A percentile compares a stretch with the other conserved stretches of the same genome.
Evolutionary conservation across 1,284 basidiomycete genomes (phyloP).

Genomic region (Stygiomarasmius scandens): DNA sequence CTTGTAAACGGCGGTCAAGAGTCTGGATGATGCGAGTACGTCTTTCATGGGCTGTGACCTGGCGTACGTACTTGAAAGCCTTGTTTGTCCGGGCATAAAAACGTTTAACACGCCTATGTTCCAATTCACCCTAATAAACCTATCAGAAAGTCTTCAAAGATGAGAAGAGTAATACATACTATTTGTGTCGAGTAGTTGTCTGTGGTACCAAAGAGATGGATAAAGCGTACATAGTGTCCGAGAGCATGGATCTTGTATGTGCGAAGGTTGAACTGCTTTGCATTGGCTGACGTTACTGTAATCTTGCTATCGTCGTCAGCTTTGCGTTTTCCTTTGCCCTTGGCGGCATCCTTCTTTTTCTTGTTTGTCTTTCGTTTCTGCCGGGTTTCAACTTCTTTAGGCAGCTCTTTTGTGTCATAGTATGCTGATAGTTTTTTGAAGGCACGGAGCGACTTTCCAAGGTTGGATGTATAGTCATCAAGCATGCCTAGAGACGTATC

Average conservation of each 20-base stretch:
- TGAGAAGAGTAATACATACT: slow-evolving; percentile 18
- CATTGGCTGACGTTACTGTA: slow-evolving; percentile 8
- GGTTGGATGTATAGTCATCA: neutral
- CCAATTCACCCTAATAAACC: slow-evolving; percentile 29
- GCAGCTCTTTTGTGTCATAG: slow-evolving; percentile 32
- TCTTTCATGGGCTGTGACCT: slow-evolving; percentile 30
- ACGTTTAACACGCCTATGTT: slow-evolving; percentile 33
- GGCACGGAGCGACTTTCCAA: slow-evolving; percentile 13
- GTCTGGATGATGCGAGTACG: neutral
- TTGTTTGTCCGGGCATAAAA: slow-evolving; percentile 36
- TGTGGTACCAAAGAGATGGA: slow-evolving; percentile 13
- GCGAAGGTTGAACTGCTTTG: slow-evolving; percentile 25
- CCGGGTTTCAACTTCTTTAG: slow-evolving; percentile 20
- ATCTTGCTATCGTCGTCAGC: slow-evolving; percentile 14
- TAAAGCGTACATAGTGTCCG: slow-evolving; percentile 5
- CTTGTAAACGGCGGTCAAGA: neutral
- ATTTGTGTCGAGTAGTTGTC: slow-evolving; percentile 11
- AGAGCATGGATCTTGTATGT: slow-evolving; percentile 25
- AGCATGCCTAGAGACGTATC: neutral
- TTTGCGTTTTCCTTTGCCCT: slow-evolving; percentile 20
- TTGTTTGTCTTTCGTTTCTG: neutral
- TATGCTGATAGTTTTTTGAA: slow-evolving; percentile 23
- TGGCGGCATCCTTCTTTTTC: neutral
- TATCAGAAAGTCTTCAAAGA: neutral
- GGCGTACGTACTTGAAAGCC: slow-evolving; percentile 16